Evolutionary conservation across 2,329 filamentous ascomycete species (phyloP).

Genomic region (Trichoderma harzianum): DNA sequence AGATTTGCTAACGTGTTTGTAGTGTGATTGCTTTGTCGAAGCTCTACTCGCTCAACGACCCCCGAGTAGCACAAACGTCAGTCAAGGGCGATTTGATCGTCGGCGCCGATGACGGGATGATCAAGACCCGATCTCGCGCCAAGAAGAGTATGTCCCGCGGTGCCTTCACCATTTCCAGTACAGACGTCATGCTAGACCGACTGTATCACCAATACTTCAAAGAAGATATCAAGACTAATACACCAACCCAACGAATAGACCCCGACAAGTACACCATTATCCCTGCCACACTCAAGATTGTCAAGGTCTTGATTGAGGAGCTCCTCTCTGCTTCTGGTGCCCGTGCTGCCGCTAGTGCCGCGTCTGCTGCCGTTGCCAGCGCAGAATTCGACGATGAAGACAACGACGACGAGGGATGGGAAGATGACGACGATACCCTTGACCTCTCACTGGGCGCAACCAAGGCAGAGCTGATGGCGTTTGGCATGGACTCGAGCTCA

Average conservation of each 20-base stretch:
- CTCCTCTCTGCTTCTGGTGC: slow-evolving; percentile 74
- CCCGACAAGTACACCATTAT: slow-evolving; percentile 88
- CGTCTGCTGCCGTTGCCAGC: slow-evolving; percentile 61
- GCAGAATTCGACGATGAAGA: slow-evolving; percentile 59
- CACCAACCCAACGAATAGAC: slow-evolving; percentile 45
- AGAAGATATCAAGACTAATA: slow-evolving; percentile 28
- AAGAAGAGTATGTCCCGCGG: slow-evolving; percentile 62
- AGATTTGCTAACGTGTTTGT: slow-evolving; percentile 30
- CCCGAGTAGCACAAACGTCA: slow-evolving; percentile 70
- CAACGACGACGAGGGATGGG: slow-evolving; percentile 80
- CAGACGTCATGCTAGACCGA: slow-evolving; percentile 20
- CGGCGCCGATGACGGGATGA: slow-evolving; percentile 67
- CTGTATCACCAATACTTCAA: slow-evolving; percentile 23
- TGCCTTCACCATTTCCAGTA: slow-evolving; percentile 21
- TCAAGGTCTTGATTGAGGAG: slow-evolving; percentile 94
- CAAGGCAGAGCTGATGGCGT: slow-evolving; percentile 78
- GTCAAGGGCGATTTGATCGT: slow-evolving; percentile 93
- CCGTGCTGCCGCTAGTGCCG: slow-evolving; percentile 57
- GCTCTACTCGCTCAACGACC: slow-evolving; percentile 81
- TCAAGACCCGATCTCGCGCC: slow-evolving; percentile 90
- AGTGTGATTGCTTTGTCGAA: slow-evolving; percentile 92
- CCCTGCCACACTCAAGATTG: slow-evolving; percentile 85
- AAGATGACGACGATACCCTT: slow-evolving; percentile 74
- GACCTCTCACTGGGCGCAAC: slow-evolving; percentile 70
- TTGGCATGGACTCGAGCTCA: slow-evolving; percentile 55